Conservation (phyloP, 1,284 basidiomycete genomes). For the Chiua sp. region DNA sequence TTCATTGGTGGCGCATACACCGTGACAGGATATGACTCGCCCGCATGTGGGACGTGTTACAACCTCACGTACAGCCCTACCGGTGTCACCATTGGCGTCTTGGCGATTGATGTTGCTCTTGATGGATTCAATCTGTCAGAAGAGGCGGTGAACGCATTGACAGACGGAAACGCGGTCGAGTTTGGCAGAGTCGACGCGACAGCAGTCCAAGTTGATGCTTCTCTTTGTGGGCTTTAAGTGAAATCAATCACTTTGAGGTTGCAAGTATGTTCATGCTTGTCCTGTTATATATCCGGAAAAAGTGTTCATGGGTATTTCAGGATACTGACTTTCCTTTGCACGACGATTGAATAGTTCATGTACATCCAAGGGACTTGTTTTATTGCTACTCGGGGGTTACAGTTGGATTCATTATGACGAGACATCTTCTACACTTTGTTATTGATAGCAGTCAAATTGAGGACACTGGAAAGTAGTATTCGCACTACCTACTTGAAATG, state of each 20-base stretch:
- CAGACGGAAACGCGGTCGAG: slow-evolving; percentile 31
- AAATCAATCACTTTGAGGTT: not conserved
- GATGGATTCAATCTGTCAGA: slow-evolving; percentile 42
- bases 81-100: slow-evolving; percentile 21
- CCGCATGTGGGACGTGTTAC: slow-evolving; percentile 43
- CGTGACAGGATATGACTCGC: slow-evolving; percentile 38
- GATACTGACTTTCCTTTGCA: not conserved
- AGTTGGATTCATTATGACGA: not conserved
- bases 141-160: slow-evolving; percentile 42
- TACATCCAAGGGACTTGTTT: not conserved
- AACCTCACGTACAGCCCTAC: slow-evolving; percentile 23
- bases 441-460: not conserved
- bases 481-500: not conserved
- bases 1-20: slow-evolving; percentile 52
- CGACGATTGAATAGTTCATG: not conserved
- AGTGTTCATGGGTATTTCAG: slow-evolving; percentile 9
- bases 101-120: slow-evolving; percentile 38
- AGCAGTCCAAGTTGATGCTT: slow-evolving; percentile 24
- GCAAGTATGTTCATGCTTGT: not conserved
- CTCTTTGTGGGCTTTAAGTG: slow-evolving; percentile 29
- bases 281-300: not conserved
- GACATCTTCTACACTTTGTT: not conserved
- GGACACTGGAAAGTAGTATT: not conserved
- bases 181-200: slow-evolving; percentile 33
- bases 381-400: not conserved